A percentile compares a stretch with the other conserved stretches of the same genome.
These are phyloP conservation scores for Hansenula anomala DNA, from an alignment of 1,139 yeast genomes.

Conservation along the genomic window DNA sequence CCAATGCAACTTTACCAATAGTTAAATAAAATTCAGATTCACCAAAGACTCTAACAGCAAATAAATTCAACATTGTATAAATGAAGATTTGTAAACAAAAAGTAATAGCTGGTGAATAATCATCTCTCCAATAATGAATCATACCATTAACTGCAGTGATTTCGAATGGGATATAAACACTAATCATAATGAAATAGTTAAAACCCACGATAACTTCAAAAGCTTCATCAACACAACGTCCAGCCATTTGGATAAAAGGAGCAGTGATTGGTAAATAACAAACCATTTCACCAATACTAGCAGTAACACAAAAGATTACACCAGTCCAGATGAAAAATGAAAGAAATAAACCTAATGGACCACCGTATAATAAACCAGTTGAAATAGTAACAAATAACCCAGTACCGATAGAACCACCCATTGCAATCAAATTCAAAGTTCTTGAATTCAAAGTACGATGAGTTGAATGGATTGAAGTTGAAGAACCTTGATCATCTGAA, in stretches of 20 bases:
- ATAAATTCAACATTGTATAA: constrained; percentile 37
- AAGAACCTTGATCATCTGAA: constrained; percentile 1
- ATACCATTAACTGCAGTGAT: constrained; percentile 72
- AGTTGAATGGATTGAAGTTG: constrained; percentile 12
- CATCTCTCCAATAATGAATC: constrained; percentile 52
- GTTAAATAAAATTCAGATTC: constrained; percentile 45
- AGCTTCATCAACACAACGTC: constrained; percentile 59
- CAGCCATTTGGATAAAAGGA: constrained; percentile 48
- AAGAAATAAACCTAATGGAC: constrained; percentile 64
- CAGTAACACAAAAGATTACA: constrained; percentile 60
- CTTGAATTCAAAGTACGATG: constrained; percentile 39
- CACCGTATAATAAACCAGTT: constrained; percentile 56
- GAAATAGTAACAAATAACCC: constrained; percentile 69
- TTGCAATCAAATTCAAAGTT: constrained; percentile 64
- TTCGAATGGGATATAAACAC: constrained; percentile 70
- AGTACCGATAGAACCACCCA: constrained; percentile 83
- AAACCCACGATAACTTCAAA: constrained; percentile 72
- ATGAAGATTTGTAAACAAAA: constrained; percentile 48
- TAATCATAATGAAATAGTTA: constrained; percentile 70
- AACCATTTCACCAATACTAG: constrained; percentile 76
- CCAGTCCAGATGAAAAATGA: constrained; percentile 49
- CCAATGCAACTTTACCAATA: constrained; percentile 59
- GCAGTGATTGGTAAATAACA: constrained; percentile 67
- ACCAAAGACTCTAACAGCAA: constrained; percentile 50
- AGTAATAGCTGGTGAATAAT: constrained; percentile 44